Evolutionary conservation across 129 eudicot genomes (phyloP), one percentile per base, ranked within the genome.

Genomic region (Silybum marianum): DNA sequence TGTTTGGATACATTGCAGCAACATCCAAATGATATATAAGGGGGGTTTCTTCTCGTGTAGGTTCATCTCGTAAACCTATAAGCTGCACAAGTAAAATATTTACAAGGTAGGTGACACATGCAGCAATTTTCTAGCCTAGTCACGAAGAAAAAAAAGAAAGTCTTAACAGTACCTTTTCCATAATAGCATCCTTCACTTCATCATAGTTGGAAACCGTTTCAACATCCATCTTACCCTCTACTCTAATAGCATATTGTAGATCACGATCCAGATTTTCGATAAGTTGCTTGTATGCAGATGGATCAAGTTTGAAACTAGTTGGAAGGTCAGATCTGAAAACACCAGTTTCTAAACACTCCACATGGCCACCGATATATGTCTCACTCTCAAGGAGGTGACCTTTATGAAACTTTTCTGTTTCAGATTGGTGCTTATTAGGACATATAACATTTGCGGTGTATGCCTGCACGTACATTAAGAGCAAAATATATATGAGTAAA

Each of bases 1-100:
- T 96, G 79, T 96, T 96, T 23, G 99, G 99, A 85, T 96, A 96
- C 99, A 96, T 96, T 24, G 99, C 99, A 88, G 99, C 99, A 73
- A 96, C 99, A 88, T 96, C 99, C 28, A 96, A 85, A 90, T 96
- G 99, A 86, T 96, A 96, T 58, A 96, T 96, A 80, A 96, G 99
- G 67, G 99, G 99, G 78, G 86, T 77, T 85, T 96, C 99, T 86
- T 93, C 98, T 39, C 97, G 89, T 79, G 88, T 78, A 66, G 99
- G 99, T 69, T 88, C 89, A 86, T 91, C 95, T 76, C 88, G 90
- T 86, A 96, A 86, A 9, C 73, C 76, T 51, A 72, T 72, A 69
- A 96, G 99, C 99, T 96, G 92, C 90, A 88, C 0, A 85, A 46
- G 76, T 73, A 70, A 38, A 3, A 10, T 44, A 46, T 23, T 9